Base-by-base conservation (phyloP, 208 protist genomes). In the Acanthamoeba lenticulata region DNA sequence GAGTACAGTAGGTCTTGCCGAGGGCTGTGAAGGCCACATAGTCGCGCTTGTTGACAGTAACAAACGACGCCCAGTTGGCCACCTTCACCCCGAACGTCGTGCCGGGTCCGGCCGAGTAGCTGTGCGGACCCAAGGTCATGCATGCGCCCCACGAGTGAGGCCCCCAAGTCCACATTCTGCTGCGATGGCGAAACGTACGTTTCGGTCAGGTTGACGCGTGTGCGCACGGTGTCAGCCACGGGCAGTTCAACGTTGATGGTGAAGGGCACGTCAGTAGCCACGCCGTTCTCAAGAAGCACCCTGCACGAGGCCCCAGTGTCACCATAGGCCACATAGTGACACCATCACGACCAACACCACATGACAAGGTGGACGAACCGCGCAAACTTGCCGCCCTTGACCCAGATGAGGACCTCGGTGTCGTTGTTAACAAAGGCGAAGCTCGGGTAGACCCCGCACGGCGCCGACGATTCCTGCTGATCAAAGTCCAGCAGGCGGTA, bases 381-480 rank as follows among this genome's bases (percentile, higher is more conserved):
- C 21, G 40, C 69, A 79, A 79, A 47, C 34, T 79, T 79, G 40
- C 69, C 55, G 38, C 81, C 81, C 45, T 90, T 90, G 81, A 44
- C 81, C 81, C 81, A 90, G 44, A 90, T 60, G 81, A 90, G n/a
- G n/a, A 90, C 38, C 55, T 90, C 81, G 34, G 45, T 15, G 81
- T 90, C 55, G 45, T 90, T 67, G 55, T 90, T 57, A 38, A 44
- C 36, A 32, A 57, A 90, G 34, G 55, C 45, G 55, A 90, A 90
- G 55, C 81, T 90, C 17, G 81, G 81, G 38, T 90, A 90, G 81
- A 90, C 36, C 32, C 81, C 81, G 55, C 81, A 57, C 34, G 81
- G 81, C 0, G 81, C 36, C 5, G 81, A 90, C 34, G 81, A 90
- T 19, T 57, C 81, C 45, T 90, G 81, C 34, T 90, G 81, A 42